These are phyloP conservation scores for Hysterium pulicare DNA, from an alignment of 2,329 filamentous ascomycete genomes.

Conservation along the genomic window DNA sequence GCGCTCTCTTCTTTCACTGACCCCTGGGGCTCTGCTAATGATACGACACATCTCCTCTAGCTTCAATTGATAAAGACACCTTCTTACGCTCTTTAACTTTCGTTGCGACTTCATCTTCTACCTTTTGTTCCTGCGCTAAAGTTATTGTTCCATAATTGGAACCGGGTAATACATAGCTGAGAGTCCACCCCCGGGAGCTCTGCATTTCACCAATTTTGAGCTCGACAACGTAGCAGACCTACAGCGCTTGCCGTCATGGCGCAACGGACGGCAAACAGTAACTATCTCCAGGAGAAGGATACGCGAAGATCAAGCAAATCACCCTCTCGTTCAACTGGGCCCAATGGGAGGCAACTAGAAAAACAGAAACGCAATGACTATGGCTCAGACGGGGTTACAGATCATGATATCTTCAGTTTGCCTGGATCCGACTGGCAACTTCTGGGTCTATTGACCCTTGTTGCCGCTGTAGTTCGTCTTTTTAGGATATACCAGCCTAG, in stretches of 20 bases:
- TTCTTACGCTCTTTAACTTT: constrained; percentile 36
- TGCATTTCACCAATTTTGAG: no score
- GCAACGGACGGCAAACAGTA: constrained; percentile 26
- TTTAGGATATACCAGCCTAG: constrained; percentile 95
- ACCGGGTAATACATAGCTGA: no score
- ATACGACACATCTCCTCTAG: constrained; percentile 15
- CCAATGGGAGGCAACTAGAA: constrained; percentile 26
- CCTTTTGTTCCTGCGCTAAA: not conserved
- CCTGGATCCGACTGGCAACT: constrained; percentile 79
- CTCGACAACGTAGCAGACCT: no score
- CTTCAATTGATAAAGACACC: constrained; percentile 19
- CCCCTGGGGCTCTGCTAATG: constrained; percentile 3
- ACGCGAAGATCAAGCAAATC: constrained; percentile 32
- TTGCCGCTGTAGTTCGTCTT: constrained; percentile 77
- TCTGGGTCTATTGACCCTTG: constrained; percentile 66
- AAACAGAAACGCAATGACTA: constrained; percentile 50
- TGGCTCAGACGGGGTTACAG: constrained; percentile 73
- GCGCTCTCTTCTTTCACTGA: constrained; percentile 1
- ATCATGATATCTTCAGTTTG: constrained; percentile 90
- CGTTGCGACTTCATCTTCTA: constrained; percentile 7
- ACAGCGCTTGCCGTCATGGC: constrained; percentile 32
- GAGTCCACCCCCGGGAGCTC: no score
- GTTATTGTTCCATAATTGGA: no score
- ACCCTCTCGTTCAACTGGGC: constrained; percentile 30
- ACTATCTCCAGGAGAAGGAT: constrained; percentile 31